Evolutionary conservation across 768 basidiomycete genomes (phyloP).

Genomic region (Mycena sanguinolenta): DNA sequence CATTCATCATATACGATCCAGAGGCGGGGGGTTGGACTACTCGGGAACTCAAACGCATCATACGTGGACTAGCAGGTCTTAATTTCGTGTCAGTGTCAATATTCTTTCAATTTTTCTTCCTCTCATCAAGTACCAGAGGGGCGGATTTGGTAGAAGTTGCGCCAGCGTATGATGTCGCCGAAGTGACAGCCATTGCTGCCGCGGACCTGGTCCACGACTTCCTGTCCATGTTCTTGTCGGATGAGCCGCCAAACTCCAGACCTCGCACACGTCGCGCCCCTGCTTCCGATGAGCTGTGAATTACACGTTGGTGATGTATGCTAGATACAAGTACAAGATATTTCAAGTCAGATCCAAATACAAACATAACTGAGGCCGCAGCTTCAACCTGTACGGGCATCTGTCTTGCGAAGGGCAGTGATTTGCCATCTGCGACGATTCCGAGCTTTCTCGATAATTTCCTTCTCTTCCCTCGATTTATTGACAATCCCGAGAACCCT

Average conservation of each 20-base stretch:
- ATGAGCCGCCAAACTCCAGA: conserved; percentile 48
- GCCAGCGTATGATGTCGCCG: conserved; percentile 79
- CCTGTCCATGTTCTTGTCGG: conserved; percentile 68
- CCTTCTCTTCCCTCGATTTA: conserved; percentile 49
- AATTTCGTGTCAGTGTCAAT: conserved; percentile 77
- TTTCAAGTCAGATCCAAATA: not conserved
- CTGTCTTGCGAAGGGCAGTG: conserved; percentile 52
- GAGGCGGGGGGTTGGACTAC: conserved; percentile 90
- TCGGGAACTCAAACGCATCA: conserved; percentile 83
- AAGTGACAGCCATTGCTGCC: conserved; percentile 77
- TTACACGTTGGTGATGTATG: not conserved
- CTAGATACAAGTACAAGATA: conserved; percentile 16
- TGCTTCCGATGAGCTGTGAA: conserved; percentile 45
- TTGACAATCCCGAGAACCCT: conserved; percentile 65
- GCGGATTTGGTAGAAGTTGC: conserved; percentile 82
- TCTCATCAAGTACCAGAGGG: conserved; percentile 57
- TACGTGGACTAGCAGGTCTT: conserved; percentile 82
- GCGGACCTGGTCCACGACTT: conserved; percentile 80
- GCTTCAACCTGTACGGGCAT: conserved; percentile 35
- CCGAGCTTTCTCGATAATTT: conserved; percentile 44
- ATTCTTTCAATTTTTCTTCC: not conserved
- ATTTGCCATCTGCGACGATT: conserved; percentile 65
- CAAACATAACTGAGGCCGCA: not conserved
- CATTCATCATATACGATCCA: not conserved
- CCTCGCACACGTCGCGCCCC: conserved; percentile 39